Evolutionary conservation across 306 rosid genomes (phyloP).

Genomic region (Vachellia collinsii): DNA sequence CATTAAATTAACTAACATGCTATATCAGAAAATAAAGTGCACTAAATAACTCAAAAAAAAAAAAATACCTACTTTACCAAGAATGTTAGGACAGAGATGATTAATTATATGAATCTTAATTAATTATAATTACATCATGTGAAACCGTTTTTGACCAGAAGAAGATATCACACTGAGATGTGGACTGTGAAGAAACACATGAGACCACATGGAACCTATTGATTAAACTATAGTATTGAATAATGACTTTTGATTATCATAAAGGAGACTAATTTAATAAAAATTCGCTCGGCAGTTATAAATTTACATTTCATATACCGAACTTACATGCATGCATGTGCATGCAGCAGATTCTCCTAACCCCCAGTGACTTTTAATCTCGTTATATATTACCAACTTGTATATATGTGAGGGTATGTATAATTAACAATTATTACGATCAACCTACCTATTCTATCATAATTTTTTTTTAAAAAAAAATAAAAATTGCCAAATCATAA

Average conservation of each 20-base stretch:
- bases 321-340: slow-evolving; percentile 46
- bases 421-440: background rate
- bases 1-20: no score
- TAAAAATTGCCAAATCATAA: slow-evolving; percentile 23
- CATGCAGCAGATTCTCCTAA: slow-evolving; percentile 39
- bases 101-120: background rate
- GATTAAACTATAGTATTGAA: background rate
- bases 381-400: background rate
- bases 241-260: background rate
- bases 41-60: no score
- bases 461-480: no score
- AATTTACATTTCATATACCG: slow-evolving; percentile 21
- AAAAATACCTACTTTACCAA: no score
- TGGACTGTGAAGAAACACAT: slow-evolving; percentile 56
- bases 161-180: slow-evolving; percentile 28
- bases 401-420: background rate
- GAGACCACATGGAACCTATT: slow-evolving; percentile 66
- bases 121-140: slow-evolving; percentile 40
- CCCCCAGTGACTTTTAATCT: background rate
- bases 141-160: slow-evolving; percentile 44
- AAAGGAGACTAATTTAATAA: background rate
- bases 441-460: background rate
- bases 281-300: background rate
- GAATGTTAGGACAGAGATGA: background rate
- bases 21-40: no score